Percentiles rank a stretch among this genome's conserved stretches.
These are phyloP conservation scores for Pisolithus thermaeus DNA, from an alignment of 1,284 basidiomycete species.

Conservation along the genomic window DNA sequence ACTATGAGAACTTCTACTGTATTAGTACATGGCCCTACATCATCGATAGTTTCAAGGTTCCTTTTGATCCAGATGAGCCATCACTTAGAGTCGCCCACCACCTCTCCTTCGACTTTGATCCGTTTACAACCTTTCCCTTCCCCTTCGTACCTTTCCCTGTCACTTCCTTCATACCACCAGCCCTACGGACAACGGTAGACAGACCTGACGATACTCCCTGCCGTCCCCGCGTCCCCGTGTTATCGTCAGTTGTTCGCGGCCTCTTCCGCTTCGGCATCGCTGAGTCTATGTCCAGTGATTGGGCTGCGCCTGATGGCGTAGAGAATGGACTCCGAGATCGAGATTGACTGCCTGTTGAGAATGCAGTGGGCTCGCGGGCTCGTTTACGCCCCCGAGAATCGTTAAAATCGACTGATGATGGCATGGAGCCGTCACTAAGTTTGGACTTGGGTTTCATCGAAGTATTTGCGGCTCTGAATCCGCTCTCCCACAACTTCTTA, in stretches of 20 bases:
- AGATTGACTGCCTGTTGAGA: not conserved
- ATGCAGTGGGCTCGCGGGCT: not conserved
- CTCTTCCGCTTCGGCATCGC: conserved; percentile 3
- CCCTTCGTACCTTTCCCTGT: not conserved
- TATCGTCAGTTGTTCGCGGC: conserved; percentile 10
- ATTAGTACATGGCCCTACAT: too few relatives aligned
- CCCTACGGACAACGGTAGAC: conserved; percentile 49
- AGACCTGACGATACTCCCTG: conserved; percentile 71
- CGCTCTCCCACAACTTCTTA: conserved; percentile 79
- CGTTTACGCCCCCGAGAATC: not conserved
- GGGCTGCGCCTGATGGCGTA: not conserved
- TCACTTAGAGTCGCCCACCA: conserved; percentile 22
- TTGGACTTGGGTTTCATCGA: not conserved
- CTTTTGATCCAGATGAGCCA: not conserved
- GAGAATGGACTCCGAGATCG: not conserved
- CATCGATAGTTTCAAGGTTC: not conserved
- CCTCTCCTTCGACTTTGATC: not conserved
- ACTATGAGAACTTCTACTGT: too few relatives aligned
- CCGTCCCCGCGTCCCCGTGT: conserved; percentile 47
- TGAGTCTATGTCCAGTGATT: not conserved
- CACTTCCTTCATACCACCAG: conserved; percentile 13
- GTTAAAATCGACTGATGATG: not conserved
- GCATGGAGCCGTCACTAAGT: not conserved
- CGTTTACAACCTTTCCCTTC: not conserved
- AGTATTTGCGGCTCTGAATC: conserved; percentile 23